Conservation (phyloP, 2,329 filamentous ascomycete genomes). For the Aureobasidium sp. region DNA sequence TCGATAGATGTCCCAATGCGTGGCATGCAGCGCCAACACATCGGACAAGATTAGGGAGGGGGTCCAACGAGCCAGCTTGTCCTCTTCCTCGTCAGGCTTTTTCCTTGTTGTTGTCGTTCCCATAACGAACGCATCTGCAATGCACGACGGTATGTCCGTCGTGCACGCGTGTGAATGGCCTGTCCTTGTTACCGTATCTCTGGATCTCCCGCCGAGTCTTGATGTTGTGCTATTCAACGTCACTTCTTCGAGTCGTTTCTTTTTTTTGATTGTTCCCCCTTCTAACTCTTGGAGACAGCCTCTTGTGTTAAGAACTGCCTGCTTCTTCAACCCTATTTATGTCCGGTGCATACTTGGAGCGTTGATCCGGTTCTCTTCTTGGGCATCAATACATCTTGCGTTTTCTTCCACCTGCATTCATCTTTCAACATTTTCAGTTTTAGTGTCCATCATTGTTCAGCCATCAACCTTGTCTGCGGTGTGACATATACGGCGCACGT, state of each 20-base stretch:
- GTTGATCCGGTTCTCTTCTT: background rate
- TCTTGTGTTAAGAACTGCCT: background rate
- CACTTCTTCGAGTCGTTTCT: slow-evolving; percentile 6
- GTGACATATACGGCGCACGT: slow-evolving; percentile 4
- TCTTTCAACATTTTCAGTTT: background rate
- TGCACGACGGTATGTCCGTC: slow-evolving; percentile 14
- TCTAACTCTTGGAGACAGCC: background rate
- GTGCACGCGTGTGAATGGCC: slow-evolving; percentile 10
- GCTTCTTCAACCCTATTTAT: slow-evolving; percentile 2
- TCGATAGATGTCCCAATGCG: slow-evolving; percentile 10
- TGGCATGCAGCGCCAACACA: slow-evolving; percentile 14
- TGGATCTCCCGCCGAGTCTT: slow-evolving; percentile 10
- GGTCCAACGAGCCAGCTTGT: background rate
- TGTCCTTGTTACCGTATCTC: slow-evolving; percentile 9
- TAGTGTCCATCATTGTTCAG: background rate
- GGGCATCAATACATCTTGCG: slow-evolving; percentile 12
- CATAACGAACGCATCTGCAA: slow-evolving; percentile 13
- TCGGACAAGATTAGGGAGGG: slow-evolving; percentile 12
- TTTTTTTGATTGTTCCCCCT: background rate
- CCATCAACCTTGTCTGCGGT: slow-evolving; percentile 1
- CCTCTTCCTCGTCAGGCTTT: background rate
- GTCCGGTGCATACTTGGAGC: background rate
- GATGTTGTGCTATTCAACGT: slow-evolving; percentile 13
- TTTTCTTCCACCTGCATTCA: slow-evolving; percentile 1
- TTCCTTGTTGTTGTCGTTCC: slow-evolving; percentile 5